Evolutionary conservation across 352 stramenopile genomes (phyloP).

Genomic region (Stephanocyclus meneghinianus): DNA sequence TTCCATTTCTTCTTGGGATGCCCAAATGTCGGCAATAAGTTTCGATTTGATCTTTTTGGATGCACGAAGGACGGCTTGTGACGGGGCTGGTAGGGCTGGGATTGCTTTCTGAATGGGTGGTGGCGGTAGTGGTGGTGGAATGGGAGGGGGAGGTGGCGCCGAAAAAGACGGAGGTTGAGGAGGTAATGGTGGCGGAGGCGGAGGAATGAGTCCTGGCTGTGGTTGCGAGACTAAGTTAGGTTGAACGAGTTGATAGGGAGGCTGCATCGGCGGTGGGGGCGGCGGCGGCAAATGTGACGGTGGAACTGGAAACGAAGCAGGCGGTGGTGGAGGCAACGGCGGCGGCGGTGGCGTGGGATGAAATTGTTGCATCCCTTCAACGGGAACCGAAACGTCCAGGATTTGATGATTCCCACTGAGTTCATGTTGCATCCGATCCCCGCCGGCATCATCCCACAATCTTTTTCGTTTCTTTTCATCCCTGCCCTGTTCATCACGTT

Average conservation of each 20-base stretch:
- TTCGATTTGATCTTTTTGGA: conserved; percentile 39
- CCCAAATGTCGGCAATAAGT: conserved; percentile 74
- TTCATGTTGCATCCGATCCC: background rate
- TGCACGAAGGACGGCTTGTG: conserved; percentile 57
- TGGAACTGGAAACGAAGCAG: conserved; percentile 3
- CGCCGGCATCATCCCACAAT: background rate
- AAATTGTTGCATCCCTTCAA: background rate
- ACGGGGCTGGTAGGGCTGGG: conserved; percentile 53
- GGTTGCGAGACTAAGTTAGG: background rate
- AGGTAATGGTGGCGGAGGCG: conserved; percentile 11
- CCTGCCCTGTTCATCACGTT: background rate
- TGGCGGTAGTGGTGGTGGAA: conserved; percentile 15
- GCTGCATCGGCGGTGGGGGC: conserved; percentile 14
- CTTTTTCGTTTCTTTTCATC: conserved; percentile 23
- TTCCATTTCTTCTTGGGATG: conserved; percentile 76
- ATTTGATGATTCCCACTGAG: background rate
- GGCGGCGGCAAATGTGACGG: conserved; percentile 15
- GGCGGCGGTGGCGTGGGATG: conserved; percentile 10
- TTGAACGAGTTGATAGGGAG: background rate
- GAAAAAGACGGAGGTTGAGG: conserved; percentile 5
- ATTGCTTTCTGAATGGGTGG: conserved; percentile 25
- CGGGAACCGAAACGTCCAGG: background rate
- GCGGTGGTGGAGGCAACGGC: background rate
- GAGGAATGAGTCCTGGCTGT: conserved; percentile 11
- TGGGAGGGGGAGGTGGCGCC: conserved; percentile 8